phyloP scores from a whole-genome alignment of 2,329 filamentous ascomycete species.

The Calycina herbarum region DNA sequence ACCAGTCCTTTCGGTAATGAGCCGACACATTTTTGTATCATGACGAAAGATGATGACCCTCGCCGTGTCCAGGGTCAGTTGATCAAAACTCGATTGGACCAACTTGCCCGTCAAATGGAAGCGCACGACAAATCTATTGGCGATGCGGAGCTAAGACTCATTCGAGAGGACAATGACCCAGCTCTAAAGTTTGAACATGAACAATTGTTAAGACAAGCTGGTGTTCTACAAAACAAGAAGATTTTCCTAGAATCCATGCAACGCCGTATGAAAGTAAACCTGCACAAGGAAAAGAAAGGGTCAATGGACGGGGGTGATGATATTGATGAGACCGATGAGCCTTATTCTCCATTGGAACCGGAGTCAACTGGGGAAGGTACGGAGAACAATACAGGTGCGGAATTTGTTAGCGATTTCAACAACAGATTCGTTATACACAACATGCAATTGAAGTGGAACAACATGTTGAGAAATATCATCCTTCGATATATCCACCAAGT shows the following conservation, averaged over 20 bases:
- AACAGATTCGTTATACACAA: slow-evolving; percentile 99
- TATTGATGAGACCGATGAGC: slow-evolving; percentile 43
- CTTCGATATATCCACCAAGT: slow-evolving; percentile 97
- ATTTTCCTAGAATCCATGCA: slow-evolving; percentile 58
- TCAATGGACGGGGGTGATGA: slow-evolving; percentile 33
- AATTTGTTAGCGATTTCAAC: slow-evolving; percentile 93
- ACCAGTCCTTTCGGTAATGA: slow-evolving; percentile 92
- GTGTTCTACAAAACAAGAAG: slow-evolving; percentile 58
- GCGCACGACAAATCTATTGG: slow-evolving; percentile 71
- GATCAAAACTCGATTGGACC: slow-evolving; percentile 76
- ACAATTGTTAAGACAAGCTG: slow-evolving; percentile 55
- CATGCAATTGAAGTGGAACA: slow-evolving; percentile 97
- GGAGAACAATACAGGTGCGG: slow-evolving; percentile 69
- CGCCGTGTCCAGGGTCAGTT: slow-evolving; percentile 84
- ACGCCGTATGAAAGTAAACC: slow-evolving; percentile 35
- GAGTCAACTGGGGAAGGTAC: slow-evolving; percentile 51
- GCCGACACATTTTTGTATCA: slow-evolving; percentile 90
- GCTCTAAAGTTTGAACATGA: slow-evolving; percentile 60
- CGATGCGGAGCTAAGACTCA: slow-evolving; percentile 71
- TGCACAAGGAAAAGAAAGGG: slow-evolving; percentile 32
- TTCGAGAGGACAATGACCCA: slow-evolving; percentile 51
- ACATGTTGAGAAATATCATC: slow-evolving; percentile 91
- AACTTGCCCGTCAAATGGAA: slow-evolving; percentile 75
- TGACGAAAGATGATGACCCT: slow-evolving; percentile 88
- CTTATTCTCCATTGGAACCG: slow-evolving; percentile 35